Base-by-base conservation (phyloP, 2,329 filamentous ascomycete genomes). In the Tolypocladium ophioglossoides region DNA sequence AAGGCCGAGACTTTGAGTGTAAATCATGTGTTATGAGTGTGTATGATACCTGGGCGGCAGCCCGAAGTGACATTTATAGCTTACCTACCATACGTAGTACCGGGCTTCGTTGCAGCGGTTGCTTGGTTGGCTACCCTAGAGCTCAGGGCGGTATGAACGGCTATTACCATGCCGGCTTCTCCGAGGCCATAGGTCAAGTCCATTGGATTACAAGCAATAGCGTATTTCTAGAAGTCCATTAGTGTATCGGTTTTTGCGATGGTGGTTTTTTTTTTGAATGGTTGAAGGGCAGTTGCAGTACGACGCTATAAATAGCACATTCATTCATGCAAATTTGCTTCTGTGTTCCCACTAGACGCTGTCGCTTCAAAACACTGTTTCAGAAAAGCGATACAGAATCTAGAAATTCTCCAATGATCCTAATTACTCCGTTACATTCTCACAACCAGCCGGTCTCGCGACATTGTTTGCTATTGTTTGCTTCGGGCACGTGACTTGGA, bases 41-140 rank as follows among this genome's bases (percentile, higher is more conserved):
- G 14, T 52, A 44, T 48, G 35, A 48, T 48, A 48, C 44, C 24
- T 46, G 30, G 50, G 38, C 50, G 52, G 54, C 41, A 55, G 51
- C 53, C 55, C 50, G 20, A 53, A 56, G 54, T 47, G 48, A 22
- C 24, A 20, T 22, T 30, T 22, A 5, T 32, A 50, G n/a, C n/a
- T n/a, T n/a, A n/a, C n/a, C n/a, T n/a, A n/a, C n/a, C n/a, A n/a
- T n/a, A n/a, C n/a, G n/a, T n/a, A n/a, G n/a, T n/a, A n/a, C n/a
- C n/a, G n/a, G n/a, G n/a, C n/a, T n/a, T n/a, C n/a, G n/a, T n/a
- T n/a, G n/a, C n/a, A n/a, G n/a, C n/a, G n/a, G n/a, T n/a, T n/a
- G n/a, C 2, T 18, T 9, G 14, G 7, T 27, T 10, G 24, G 41
- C 41, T 44, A 44, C 41, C 41, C 41, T 46, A 11, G 8, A 46